Base-by-base conservation (phyloP, 305 asterid species). In the Fraxinus platypoda region DNA sequence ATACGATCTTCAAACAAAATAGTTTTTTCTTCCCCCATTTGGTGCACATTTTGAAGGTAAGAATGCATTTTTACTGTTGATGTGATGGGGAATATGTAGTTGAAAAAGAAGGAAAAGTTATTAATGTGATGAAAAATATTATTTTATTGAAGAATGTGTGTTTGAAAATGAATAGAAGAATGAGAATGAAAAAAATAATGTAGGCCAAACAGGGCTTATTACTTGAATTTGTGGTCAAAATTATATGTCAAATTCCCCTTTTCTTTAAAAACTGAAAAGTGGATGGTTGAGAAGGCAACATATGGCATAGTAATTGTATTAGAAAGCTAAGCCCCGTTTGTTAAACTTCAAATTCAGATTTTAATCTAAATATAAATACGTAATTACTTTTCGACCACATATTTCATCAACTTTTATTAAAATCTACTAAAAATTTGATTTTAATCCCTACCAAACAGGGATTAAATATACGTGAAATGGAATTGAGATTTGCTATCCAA, bases 1-100 rank as follows among this genome's bases (percentile, higher is more conserved):
- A 46, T 96, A 79, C 91, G 3, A 38, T 38, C 94, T 1, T 96
- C 84, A 78, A 38, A 95, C n/a, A 1, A 13, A 13, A 46, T 46
- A 46, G n/a, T 46, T 46, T 46, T 1, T 13, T 46, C 57, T 15
- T 54, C 25, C 66, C n/a, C n/a, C n/a, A n/a, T n/a, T n/a, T n/a
- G n/a, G n/a, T n/a, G n/a, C n/a, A n/a, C n/a, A n/a, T n/a, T n/a
- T n/a, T n/a, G n/a, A n/a, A n/a, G n/a, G n/a, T n/a, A n/a, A n/a
- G n/a, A n/a, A n/a, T n/a, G n/a, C n/a, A n/a, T n/a, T n/a, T n/a
- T n/a, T n/a, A n/a, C n/a, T n/a, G n/a, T n/a, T n/a, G n/a, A n/a
- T n/a, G n/a, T n/a, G n/a, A n/a, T n/a, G n/a, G n/a, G n/a, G n/a
- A n/a, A n/a, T n/a, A n/a, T n/a, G n/a, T n/a, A n/a, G n/a, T n/a